Base-by-base conservation (phyloP, 1,284 basidiomycete genomes). In the Boletus holoroseus region DNA sequence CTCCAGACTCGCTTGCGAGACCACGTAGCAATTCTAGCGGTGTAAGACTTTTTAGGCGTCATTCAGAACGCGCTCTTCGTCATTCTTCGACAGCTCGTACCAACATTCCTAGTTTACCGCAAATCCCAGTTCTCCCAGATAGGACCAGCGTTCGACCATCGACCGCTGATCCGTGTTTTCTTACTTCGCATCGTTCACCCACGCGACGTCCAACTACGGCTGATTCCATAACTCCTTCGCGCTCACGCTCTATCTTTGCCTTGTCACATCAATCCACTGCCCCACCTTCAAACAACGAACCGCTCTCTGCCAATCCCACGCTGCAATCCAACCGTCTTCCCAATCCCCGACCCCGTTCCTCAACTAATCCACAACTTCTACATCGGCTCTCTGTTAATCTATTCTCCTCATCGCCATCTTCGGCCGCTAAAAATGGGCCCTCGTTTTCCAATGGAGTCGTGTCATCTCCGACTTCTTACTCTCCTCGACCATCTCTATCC, bases 331-430 rank as follows among this genome's bases (percentile, higher is more conserved):
- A 43, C 36, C 28, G 52, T 50, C 39, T 35, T 41, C 30, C 50
- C 35, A 56, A 53, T 34, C 11, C 53, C 22, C 74, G 82, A 49
- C 76, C 75, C 39, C 81, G 82, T 28, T 76, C 83, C 36, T 76
- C 79, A 44, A 85, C 84, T n/a, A 85, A 83, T 57, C 82, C 85
- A 4, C 81, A 85, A 22, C 69, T 86, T 49, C 67, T 88, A 30
- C 82, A 83, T 60, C 79, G 86, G 38, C 68, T 88, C 50, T 88
- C 86, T n/a, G 68, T 83, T 57, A 83, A 79, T 55, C 62, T 88
- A 24, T 83, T 87, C 58, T 76, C 76, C 16, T 72, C 76, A 48
- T 73, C 78, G 15, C 67, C 73, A 30, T 65, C 71, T 32, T 63
- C 69, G 36, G 58, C 68, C 44, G 59, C 52, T 30, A 66, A 59